Evolutionary conservation across 2,329 filamentous ascomycete species (phyloP), one percentile per base, ranked within the genome.

Genomic region (Epichloe gansuensis): DNA sequence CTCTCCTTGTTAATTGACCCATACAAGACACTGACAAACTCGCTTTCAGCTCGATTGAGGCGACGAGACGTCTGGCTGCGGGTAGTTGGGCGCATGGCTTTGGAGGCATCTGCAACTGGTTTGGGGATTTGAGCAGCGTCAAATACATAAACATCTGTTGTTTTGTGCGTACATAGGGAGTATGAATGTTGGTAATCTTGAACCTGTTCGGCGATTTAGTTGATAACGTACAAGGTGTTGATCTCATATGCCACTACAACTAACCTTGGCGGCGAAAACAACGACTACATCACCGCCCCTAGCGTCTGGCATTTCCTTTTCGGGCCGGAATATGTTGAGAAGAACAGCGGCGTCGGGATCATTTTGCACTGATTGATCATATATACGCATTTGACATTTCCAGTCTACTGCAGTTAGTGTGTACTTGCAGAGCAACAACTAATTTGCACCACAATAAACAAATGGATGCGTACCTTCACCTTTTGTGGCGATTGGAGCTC

Each of bases 241-340:
- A 13, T 3, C 13, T 3, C 9, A 44, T 11, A 9, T 31, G 31
- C 31, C 31, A n/a, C 17, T 5, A 12, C 63, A 54, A 56, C 58
- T 31, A 54, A 83, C 81, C 65, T 76, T 83, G 46, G 75, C 72
- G n/a, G 65, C 65, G 44, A 76, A 74, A 13, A 90, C 54, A 25
- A 69, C 54, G 17, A 71, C 47, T 13, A 69, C 62, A 59, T 72
- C 69, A 11, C 69, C 68, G 15, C 71, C 65, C 2, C 69, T 64
- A 25, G 74, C 68, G 9, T 59, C 51, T 6, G 79, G 80, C 68
- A 81, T 76, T 1, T 72, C 62, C 0, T 72, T 59, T 47, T 74
- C 52, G 1, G 72, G 65, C 31, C 75, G 71, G 63, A 93, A 91
- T 48, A 86, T 78, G 55, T 75, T 76, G 52, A 90, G 71, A 59